Evolutionary conservation across 139 green algal species (phyloP).

Genomic region (Chlorella sp.): DNA sequence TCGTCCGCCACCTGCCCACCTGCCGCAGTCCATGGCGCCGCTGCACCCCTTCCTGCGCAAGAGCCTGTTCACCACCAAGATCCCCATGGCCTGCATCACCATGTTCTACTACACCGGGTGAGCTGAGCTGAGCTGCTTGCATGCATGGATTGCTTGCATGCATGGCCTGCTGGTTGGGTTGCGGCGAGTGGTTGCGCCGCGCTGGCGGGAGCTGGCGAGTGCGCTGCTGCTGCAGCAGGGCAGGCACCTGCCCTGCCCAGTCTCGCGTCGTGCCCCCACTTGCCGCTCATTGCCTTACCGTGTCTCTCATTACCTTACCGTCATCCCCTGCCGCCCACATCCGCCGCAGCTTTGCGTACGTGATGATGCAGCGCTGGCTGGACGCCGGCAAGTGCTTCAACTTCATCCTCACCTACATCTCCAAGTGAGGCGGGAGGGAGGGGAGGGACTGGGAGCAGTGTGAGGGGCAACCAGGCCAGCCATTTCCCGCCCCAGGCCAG

Average conservation of each 20-base stretch:
- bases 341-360: constrained; percentile 82
- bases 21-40: constrained; percentile 39
- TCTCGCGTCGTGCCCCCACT: neutral
- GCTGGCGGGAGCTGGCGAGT: neutral
- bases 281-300: neutral
- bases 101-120: constrained; percentile 90
- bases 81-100: constrained; percentile 85
- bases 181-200: no score
- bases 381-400: constrained; percentile 92
- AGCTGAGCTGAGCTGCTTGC: neutral
- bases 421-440: constrained; percentile 31
- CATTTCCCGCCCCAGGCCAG: no score
- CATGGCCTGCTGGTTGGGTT: no score
- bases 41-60: constrained; percentile 68
- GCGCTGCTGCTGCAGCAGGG: neutral
- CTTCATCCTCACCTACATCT: constrained; percentile 86
- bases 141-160: neutral
- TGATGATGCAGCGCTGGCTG: constrained; percentile 90
- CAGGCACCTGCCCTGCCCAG: neutral
- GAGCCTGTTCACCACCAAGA: constrained; percentile 78
- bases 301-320: neutral
- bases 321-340: neutral
- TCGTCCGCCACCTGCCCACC: neutral
- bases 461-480: no score
- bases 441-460: no score